Percentiles rank a stretch among this genome's conserved stretches.
These are phyloP conservation scores for Candida yuanshanica DNA, from an alignment of 805 yeast genomes.

Conservation along the genomic window DNA sequence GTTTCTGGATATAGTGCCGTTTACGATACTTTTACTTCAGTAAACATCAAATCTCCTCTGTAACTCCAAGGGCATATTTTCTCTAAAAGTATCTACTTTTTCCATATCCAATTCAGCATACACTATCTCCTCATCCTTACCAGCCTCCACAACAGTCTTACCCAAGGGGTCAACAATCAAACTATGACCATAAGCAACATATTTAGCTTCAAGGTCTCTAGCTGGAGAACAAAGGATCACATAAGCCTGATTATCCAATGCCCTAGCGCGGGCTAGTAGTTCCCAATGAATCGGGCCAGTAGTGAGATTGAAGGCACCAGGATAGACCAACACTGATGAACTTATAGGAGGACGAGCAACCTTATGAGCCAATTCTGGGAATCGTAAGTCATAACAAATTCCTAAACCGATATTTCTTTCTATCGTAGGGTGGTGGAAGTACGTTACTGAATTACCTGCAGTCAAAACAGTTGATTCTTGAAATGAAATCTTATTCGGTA, in stretches of 20 bases:
- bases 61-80: conserved; percentile 58
- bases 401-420: conserved; percentile 67
- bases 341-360: conserved; percentile 54
- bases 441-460: conserved; percentile 81
- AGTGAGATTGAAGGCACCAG: conserved; percentile 83
- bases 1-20: too few relatives aligned
- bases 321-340: conserved; percentile 76
- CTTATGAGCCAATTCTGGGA: conserved; percentile 71
- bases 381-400: conserved; percentile 77
- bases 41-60: conserved; percentile 71
- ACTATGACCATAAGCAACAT: conserved; percentile 68
- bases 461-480: conserved; percentile 74
- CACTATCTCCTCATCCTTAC: conserved; percentile 69
- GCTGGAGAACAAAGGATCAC: conserved; percentile 87
- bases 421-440: conserved; percentile 34
- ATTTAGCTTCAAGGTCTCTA: conserved; percentile 53
- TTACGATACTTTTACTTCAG: too few relatives aligned
- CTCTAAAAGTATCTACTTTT: conserved; percentile 49
- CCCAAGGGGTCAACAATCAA: conserved; percentile 64
- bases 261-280: conserved; percentile 64
- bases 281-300: conserved; percentile 89
- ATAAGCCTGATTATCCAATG: conserved; percentile 70
- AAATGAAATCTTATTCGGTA: conserved; percentile 89
- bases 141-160: conserved; percentile 66
- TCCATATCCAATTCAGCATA: conserved; percentile 70